These are phyloP conservation scores for Phoenix roebelenii DNA, from an alignment of 176 grass and related monocot genomes.

Conservation along the genomic window DNA sequence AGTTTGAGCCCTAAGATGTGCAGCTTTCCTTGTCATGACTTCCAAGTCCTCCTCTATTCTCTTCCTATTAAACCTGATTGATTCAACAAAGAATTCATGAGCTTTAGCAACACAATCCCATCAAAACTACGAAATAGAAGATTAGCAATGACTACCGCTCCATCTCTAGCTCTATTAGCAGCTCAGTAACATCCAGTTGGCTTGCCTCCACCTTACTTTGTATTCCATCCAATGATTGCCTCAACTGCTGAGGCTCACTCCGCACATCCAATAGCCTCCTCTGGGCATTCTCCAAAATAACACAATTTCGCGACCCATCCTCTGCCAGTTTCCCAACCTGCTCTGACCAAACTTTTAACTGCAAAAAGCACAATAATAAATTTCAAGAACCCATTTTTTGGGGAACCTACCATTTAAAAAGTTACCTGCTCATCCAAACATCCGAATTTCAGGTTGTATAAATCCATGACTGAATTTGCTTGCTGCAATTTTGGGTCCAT, in stretches of 20 bases:
- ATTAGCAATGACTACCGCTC: slow-evolving; percentile 39
- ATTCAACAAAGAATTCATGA: not conserved
- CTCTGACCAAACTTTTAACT: slow-evolving; percentile 72
- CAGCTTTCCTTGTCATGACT: slow-evolving; percentile 55
- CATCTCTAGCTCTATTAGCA: slow-evolving; percentile 65
- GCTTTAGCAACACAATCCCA: no score
- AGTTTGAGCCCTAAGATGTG: slow-evolving; percentile 44
- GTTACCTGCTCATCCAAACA: slow-evolving; percentile 68
- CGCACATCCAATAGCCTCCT: slow-evolving; percentile 47
- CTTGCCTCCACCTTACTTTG: slow-evolving; percentile 44
- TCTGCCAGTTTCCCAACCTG: slow-evolving; percentile 44
- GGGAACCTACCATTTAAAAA: not conserved
- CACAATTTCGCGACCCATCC: slow-evolving; percentile 40
- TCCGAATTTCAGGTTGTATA: slow-evolving; percentile 44
- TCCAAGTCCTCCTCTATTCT: slow-evolving; percentile 70
- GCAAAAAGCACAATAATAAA: slow-evolving; percentile 17
- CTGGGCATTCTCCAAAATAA: slow-evolving; percentile 37
- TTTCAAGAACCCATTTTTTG: not conserved
- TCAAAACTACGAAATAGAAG: not conserved
- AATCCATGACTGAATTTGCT: slow-evolving; percentile 48
- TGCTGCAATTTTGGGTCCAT: slow-evolving; percentile 55
- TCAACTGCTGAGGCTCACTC: slow-evolving; percentile 38
- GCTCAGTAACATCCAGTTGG: slow-evolving; percentile 38
- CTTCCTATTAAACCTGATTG: slow-evolving; percentile 71
- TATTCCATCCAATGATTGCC: slow-evolving; percentile 34